Base-by-base conservation (phyloP, 257 asterid genomes). In the Orobanche coerulescens region DNA sequence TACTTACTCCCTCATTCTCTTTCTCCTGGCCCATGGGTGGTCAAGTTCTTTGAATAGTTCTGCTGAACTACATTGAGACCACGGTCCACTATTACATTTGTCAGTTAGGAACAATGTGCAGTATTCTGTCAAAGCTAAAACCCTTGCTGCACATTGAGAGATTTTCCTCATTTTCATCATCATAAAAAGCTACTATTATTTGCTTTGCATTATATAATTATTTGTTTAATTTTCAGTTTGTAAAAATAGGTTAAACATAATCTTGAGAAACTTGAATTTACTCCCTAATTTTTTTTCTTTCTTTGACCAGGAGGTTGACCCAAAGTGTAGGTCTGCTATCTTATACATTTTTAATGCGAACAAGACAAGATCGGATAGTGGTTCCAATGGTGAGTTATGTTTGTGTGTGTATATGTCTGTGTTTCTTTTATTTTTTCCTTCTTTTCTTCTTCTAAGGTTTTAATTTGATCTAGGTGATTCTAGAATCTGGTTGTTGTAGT, bases 281-380 rank as follows among this genome's bases (percentile, higher is more conserved):
- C 10, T 36, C 10, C 13, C n/a, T n/a, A n/a, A n/a, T n/a, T n/a
- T 6, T 36, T 36, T 36, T 36, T 36, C 9, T 36, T 7, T 13
- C 42, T 36, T 36, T 61, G 57, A 57, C 70, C 87, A 90, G 42
- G 10, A 36, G 33, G 24, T 75, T 90, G 26, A 82, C 87, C 0
- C 91, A 86, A 61, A 88, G 94, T 78, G 80, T 88, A 67, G 96
- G 96, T 48, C 66, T 88, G 78, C 81, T 88, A 57, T 88, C 96
- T 60, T 88, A 80, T 67, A 83, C 96, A 5, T 88, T 83, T 71
- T 71, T 88, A 80, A 83, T 73, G 71, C 68, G 78, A 73, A 88
- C 95, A 4, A 84, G 88, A 22, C 83, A 85, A 77, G 96, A 88
- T 75, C 94, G 85, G 60, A 86, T 86, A 7, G 72, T 88, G 62